Evolutionary conservation across 345 rosid genomes (phyloP), one percentile per base, ranked within the genome.

Genomic region (Hypericum perforatum): DNA sequence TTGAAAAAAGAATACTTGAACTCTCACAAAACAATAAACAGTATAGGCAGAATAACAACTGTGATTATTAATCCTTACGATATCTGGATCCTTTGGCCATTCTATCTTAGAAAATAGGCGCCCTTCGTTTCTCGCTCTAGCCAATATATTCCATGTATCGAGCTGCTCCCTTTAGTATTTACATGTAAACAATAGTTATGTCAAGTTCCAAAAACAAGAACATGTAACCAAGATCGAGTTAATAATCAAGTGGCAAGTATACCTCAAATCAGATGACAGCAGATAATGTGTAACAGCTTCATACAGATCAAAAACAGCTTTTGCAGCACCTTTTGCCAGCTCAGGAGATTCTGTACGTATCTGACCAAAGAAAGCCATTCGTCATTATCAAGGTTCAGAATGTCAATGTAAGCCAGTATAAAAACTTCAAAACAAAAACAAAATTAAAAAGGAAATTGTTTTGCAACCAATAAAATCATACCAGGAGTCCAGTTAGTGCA

Each of bases 51-150:
- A 32, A 16, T 12, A 38, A 59, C n/a, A 51, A 57, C 41, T 36
- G 40, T 44, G 36, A 40, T 8, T 10, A 42, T 58, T 40, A n/a
- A 36, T 52, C 16, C 82, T 74, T 76, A 92, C 97, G 64, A 92
- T 80, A 76, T 88, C 95, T n/a, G 85, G 90, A 68, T 85, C 95
- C 64, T 63, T 78, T 52, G 98, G 98, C 98, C 98, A 92, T 38
- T 76, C 80, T 65, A 88, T 78, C 58, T 72, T 80, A 12, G 95
- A 83, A 65, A 92, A 88, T 16, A 92, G 78, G 54, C 97, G 86
- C 38, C 85, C 74, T 71, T 88, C 97, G 61, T 77, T 74, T 63
- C 95, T 76, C 57, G 98, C 97, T 69, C 78, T 74, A 11, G 86
- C 94, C 66, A 92, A 59, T 68, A 92, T 82, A 68, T 80, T 73